Percentiles rank a stretch among this genome's conserved stretches.
Conservation (phyloP, 352 stramenopile genomes). For the Phytophthora foliorum region DNA sequence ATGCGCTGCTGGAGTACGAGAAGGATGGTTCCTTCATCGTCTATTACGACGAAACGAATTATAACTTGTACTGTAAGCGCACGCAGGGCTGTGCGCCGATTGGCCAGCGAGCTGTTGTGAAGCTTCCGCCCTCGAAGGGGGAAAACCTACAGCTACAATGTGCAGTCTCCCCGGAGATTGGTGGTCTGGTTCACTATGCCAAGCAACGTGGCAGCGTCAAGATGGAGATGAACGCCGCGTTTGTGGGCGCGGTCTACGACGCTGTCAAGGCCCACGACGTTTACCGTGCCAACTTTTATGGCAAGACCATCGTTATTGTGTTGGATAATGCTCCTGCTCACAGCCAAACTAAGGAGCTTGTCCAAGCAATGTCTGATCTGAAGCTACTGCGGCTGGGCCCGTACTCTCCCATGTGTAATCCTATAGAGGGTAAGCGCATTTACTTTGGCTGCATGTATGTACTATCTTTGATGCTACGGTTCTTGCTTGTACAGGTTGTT, state of each 20-base stretch:
- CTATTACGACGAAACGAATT: constrained; percentile 20
- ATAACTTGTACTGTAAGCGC: constrained; percentile 6
- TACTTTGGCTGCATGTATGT: too few relatives aligned
- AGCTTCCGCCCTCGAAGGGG: not conserved
- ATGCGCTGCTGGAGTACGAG: not conserved
- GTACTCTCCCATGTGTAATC: constrained; percentile 22
- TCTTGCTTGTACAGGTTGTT: too few relatives aligned
- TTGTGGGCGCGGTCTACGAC: not conserved
- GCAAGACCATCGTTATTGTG: constrained; percentile 2
- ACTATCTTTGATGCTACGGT: too few relatives aligned
- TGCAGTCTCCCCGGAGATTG: not conserved
- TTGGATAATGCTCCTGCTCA: constrained; percentile 4
- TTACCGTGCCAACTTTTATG: not conserved
- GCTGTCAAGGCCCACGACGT: not conserved
- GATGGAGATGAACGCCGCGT: not conserved
- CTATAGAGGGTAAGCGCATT: constrained; percentile 6
- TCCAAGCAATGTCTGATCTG: not conserved
- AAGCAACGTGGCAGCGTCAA: not conserved
- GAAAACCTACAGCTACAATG: not conserved
- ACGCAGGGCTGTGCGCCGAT: not conserved
- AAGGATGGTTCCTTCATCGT: too few relatives aligned
- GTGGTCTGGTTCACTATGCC: not conserved
- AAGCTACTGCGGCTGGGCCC: not conserved
- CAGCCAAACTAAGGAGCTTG: constrained; percentile 1
- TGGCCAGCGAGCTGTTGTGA: not conserved